These are phyloP conservation scores for Peltaster fructicola DNA, from an alignment of 2,329 filamentous ascomycete genomes.

Conservation along the genomic window DNA sequence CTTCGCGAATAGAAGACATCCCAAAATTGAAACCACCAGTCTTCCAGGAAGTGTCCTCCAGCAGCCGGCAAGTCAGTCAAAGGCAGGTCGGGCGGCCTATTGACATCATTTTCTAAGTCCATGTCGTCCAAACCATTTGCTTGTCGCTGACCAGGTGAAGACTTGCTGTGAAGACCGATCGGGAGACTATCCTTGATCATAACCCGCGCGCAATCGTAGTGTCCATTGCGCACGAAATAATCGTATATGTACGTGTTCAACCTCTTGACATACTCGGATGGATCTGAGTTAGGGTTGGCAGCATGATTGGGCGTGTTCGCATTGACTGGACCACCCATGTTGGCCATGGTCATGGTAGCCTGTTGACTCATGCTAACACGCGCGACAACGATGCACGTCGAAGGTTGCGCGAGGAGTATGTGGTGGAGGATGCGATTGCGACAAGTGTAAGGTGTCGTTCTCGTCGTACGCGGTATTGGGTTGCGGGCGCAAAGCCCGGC, in stretches of 20 bases:
- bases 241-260: conserved; percentile 85
- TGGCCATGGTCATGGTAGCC: conserved; percentile 52
- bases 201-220: conserved; percentile 67
- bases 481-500: conserved; percentile 4
- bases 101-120: conserved; percentile 66
- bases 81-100: conserved; percentile 66
- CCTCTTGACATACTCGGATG: conserved; percentile 40
- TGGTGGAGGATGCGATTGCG: conserved; percentile 1
- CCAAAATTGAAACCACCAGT: conserved; percentile 97
- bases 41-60: conserved; percentile 74
- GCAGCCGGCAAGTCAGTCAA: conserved; percentile 49
- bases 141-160: conserved; percentile 43
- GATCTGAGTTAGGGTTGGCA: conserved; percentile 7
- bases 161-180: conserved; percentile 30
- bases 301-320: conserved; percentile 14
- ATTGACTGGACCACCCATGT: conserved; percentile 42
- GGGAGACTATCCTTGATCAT: conserved; percentile 38
- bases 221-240: conserved; percentile 71
- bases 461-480: conserved; percentile 1
- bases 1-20: conserved; percentile 81
- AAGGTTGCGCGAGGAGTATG: conserved; percentile 2
- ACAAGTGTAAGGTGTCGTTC: conserved; percentile 2
- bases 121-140: conserved; percentile 53
- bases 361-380: conserved; percentile 39
- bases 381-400: conserved; percentile 5